Percentiles rank a stretch among this genome's conserved stretches.
phyloP scores from a whole-genome alignment of 495 filamentous ascomycete species.

The Clavariopsis aquatica region DNA sequence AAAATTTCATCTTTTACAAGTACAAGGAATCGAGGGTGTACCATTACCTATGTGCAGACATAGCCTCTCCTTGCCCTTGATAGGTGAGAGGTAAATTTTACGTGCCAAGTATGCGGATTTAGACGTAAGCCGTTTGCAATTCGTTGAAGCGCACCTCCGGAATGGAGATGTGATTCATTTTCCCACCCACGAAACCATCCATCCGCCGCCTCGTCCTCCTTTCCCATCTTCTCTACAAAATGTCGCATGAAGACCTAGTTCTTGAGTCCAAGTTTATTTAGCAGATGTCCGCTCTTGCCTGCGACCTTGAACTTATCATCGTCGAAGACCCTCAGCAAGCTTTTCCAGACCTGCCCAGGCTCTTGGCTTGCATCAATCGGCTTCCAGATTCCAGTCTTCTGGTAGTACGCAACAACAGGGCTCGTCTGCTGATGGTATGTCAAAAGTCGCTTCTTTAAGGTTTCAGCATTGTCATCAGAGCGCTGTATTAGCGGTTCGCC shows the following conservation, averaged over 20 bases:
- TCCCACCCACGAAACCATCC: background rate
- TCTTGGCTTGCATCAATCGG: slow-evolving; percentile 95
- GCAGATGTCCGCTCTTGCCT: slow-evolving; percentile 42
- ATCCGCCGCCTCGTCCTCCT: background rate
- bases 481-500: slow-evolving; percentile 97
- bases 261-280: slow-evolving; percentile 52
- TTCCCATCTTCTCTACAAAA: background rate
- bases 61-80: slow-evolving; percentile 1
- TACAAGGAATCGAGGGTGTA: slow-evolving; percentile 17
- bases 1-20: slow-evolving; percentile 24
- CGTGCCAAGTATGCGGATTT: slow-evolving; percentile 11
- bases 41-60: slow-evolving; percentile 28
- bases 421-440: slow-evolving; percentile 94
- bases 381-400: slow-evolving; percentile 95
- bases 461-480: slow-evolving; percentile 96
- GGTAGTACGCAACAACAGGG: slow-evolving; percentile 93
- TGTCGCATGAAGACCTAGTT: slow-evolving; percentile 34
- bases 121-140: slow-evolving; percentile 21
- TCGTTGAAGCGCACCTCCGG: background rate
- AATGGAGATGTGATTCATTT: background rate
- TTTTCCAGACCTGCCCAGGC: slow-evolving; percentile 93
- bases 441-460: slow-evolving; percentile 87
- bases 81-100: slow-evolving; percentile 8
- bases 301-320: slow-evolving; percentile 52
- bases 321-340: slow-evolving; percentile 81